phyloP scores from a whole-genome alignment of 2,329 filamentous ascomycete species.

The Elsinoe perseae region DNA sequence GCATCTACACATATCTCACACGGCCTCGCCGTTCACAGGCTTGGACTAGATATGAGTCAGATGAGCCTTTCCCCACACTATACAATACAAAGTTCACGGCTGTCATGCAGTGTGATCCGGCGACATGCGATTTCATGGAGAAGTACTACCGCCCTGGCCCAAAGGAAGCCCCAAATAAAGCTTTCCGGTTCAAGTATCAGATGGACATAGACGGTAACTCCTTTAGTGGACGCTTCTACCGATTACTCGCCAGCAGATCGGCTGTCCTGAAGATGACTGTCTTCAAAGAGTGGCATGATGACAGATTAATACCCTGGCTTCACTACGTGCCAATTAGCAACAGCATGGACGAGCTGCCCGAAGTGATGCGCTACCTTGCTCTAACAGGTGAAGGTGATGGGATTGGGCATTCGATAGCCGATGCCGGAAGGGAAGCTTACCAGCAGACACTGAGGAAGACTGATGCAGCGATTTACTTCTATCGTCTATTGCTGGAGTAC shows the following conservation, averaged over 20 bases:
- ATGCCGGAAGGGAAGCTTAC: conserved; percentile 17
- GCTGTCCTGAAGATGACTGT: conserved; percentile 47
- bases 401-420: conserved; percentile 18
- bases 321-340: conserved; percentile 50
- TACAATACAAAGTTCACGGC: conserved; percentile 42
- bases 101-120: conserved; percentile 39
- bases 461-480: conserved; percentile 64
- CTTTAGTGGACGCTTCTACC: conserved; percentile 48
- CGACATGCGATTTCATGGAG: conserved; percentile 27
- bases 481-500: conserved; percentile 67
- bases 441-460: conserved; percentile 15
- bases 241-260: conserved; percentile 42
- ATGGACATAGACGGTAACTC: conserved; percentile 52
- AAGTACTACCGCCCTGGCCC: conserved; percentile 18
- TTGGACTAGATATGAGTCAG: conserved; percentile 16
- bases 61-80: conserved; percentile 32
- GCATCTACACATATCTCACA: conserved; percentile 20
- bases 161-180: not conserved
- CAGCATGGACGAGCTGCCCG: conserved; percentile 45
- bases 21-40: conserved; percentile 3
- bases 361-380: conserved; percentile 43
- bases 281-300: conserved; percentile 52
- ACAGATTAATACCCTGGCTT: conserved; percentile 48
- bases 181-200: conserved; percentile 32
- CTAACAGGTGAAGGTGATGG: conserved; percentile 18